These are phyloP conservation scores for Russula earlei DNA, from an alignment of 768 basidiomycete genomes.

Conservation along the genomic window DNA sequence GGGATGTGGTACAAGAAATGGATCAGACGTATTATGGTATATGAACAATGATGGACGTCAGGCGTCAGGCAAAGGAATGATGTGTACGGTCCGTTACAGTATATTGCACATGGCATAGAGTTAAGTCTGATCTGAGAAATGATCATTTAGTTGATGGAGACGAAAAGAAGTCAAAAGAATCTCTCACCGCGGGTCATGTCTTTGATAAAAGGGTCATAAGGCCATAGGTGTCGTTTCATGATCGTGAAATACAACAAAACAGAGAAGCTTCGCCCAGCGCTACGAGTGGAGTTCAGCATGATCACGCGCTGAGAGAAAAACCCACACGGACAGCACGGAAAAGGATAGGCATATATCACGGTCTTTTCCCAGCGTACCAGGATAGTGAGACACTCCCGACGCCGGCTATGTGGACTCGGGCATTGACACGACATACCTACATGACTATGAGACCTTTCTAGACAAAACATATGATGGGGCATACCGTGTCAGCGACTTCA, in stretches of 20 bases:
- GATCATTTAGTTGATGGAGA: no score
- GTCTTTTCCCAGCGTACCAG: slow-evolving; percentile 52
- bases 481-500: slow-evolving; percentile 73
- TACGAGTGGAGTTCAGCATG: not conserved
- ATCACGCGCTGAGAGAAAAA: not conserved
- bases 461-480: slow-evolving; percentile 24
- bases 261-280: slow-evolving; percentile 4
- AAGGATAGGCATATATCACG: slow-evolving; percentile 19
- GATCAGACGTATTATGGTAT: slow-evolving; percentile 11
- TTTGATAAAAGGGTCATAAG: slow-evolving; percentile 5
- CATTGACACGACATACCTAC: slow-evolving; percentile 71
- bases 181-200: not conserved
- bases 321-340: not conserved
- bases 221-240: slow-evolving; percentile 14
- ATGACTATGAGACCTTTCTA: slow-evolving; percentile 1
- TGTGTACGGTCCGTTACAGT: slow-evolving; percentile 12
- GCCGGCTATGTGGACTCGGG: slow-evolving; percentile 61
- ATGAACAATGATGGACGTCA: slow-evolving; percentile 1
- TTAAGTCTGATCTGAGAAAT: not conserved
- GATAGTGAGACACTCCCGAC: slow-evolving; percentile 74
- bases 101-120: slow-evolving; percentile 10
- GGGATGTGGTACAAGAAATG: slow-evolving; percentile 7
- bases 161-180: not conserved
- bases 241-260: slow-evolving; percentile 17
- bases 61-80: not conserved